phyloP scores from a whole-genome alignment of 441 rosid genomes.

The Jatropha podagrica region DNA sequence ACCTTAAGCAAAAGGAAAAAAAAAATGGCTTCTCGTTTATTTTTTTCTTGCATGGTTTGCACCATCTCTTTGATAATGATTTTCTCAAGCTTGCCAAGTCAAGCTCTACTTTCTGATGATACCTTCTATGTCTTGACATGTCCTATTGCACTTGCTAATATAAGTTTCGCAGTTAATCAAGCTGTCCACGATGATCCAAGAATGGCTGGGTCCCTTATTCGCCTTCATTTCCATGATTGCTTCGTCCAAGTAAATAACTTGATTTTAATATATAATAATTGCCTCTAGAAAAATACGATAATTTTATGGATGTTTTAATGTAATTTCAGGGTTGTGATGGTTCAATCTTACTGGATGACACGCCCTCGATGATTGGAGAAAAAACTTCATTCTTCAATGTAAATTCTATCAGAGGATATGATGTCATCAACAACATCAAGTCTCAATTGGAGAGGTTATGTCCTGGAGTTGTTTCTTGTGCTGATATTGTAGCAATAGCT shows the following conservation, averaged over 20 bases:
- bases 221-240: neutral
- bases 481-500: slow-evolving; percentile 33
- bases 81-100: slow-evolving; percentile 2
- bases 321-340: slow-evolving; percentile 38
- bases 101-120: slow-evolving; percentile 17
- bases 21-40: slow-evolving; percentile 9
- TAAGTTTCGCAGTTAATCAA: neutral
- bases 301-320: neutral
- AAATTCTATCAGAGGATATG: slow-evolving; percentile 31
- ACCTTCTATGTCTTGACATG: neutral
- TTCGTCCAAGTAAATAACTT: slow-evolving; percentile 1
- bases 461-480: slow-evolving; percentile 30
- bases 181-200: slow-evolving; percentile 5
- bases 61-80: neutral
- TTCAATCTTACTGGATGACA: slow-evolving; percentile 27
- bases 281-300: neutral
- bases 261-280: neutral
- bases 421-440: slow-evolving; percentile 28
- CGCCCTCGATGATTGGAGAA: slow-evolving; percentile 23
- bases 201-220: slow-evolving; percentile 9
- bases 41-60: neutral
- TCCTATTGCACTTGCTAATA: neutral
- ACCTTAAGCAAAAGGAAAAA: too few relatives aligned
- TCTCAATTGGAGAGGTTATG: slow-evolving; percentile 25
- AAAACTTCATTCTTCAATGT: slow-evolving; percentile 23